Evolutionary conservation across 352 stramenopile genomes (phyloP).

Genomic region (Phytophthora sansomeana): DNA sequence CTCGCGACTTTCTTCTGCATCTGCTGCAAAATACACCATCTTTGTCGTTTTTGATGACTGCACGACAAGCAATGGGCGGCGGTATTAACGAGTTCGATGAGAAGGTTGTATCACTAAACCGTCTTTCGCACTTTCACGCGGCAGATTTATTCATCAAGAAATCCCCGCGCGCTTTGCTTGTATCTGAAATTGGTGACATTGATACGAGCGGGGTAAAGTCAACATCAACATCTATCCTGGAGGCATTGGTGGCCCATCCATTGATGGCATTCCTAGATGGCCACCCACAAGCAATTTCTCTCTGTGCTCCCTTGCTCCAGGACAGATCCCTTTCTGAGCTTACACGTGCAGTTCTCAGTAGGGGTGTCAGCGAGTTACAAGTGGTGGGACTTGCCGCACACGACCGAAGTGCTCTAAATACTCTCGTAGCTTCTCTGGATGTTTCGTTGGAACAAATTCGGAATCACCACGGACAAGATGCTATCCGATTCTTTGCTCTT

Average conservation of each 20-base stretch:
- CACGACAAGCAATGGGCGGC: conserved; percentile 73
- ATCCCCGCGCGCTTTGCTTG: conserved; percentile 64
- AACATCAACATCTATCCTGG: conserved; percentile 54
- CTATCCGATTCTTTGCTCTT: conserved; percentile 79
- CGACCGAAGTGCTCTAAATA: conserved; percentile 79
- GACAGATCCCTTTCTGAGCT: conserved; percentile 79
- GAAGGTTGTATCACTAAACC: conserved; percentile 83
- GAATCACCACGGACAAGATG: conserved; percentile 71
- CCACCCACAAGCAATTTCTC: conserved; percentile 82
- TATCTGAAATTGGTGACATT: conserved; percentile 75
- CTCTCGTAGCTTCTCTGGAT: conserved; percentile 74
- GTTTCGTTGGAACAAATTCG: conserved; percentile 81
- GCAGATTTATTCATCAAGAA: conserved; percentile 85
- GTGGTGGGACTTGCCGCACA: conserved; percentile 69
- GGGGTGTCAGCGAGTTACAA: conserved; percentile 74
- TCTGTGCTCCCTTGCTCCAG: conserved; percentile 77
- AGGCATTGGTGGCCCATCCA: conserved; percentile 69
- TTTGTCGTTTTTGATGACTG: conserved; percentile 77
- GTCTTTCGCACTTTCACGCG: conserved; percentile 73
- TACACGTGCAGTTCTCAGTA: conserved; percentile 73
- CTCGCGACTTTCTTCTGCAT: conserved; percentile 70
- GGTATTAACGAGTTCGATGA: conserved; percentile 79
- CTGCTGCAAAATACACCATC: conserved; percentile 69
- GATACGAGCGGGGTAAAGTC: conserved; percentile 34
- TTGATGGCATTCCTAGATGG: conserved; percentile 85